Conservation (phyloP, 2,329 filamentous ascomycete genomes). For the Shiraia sp. region DNA sequence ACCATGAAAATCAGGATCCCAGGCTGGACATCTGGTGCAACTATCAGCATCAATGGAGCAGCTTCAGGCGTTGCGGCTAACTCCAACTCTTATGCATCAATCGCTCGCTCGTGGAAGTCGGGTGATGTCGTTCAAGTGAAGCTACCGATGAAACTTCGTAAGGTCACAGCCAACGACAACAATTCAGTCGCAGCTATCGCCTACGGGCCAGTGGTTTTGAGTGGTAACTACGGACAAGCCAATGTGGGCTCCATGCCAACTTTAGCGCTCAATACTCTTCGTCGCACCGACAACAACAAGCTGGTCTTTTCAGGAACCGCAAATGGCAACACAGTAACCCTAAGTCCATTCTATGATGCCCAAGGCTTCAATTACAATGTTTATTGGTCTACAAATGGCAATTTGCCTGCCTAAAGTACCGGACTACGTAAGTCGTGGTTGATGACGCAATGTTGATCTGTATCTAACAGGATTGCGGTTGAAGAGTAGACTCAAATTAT, state of each 20-base stretch:
- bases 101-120: constrained; percentile 49
- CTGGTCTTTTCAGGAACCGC: constrained; percentile 23
- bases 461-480: too few species aligned
- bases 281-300: constrained; percentile 7
- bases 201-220: constrained; percentile 53
- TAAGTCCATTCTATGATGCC: constrained; percentile 31
- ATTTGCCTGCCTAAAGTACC: constrained; percentile 4
- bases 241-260: constrained; percentile 14
- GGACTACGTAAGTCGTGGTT: too few species aligned
- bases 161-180: constrained; percentile 55
- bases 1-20: constrained; percentile 54
- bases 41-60: constrained; percentile 50
- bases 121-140: constrained; percentile 51
- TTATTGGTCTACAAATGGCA: constrained; percentile 24
- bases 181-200: constrained; percentile 50
- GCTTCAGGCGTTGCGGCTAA: constrained; percentile 19
- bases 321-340: constrained; percentile 15
- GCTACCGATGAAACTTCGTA: constrained; percentile 53
- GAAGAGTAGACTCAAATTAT: too few species aligned
- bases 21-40: constrained; percentile 48
- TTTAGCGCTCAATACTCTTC: constrained; percentile 18
- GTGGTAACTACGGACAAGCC: constrained; percentile 50
- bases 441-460: too few species aligned
- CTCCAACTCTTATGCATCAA: constrained; percentile 48
- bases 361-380: constrained; percentile 31